Evolutionary conservation across 2,329 filamentous ascomycete species (phyloP).

Genomic region (Penicillium sp.): DNA sequence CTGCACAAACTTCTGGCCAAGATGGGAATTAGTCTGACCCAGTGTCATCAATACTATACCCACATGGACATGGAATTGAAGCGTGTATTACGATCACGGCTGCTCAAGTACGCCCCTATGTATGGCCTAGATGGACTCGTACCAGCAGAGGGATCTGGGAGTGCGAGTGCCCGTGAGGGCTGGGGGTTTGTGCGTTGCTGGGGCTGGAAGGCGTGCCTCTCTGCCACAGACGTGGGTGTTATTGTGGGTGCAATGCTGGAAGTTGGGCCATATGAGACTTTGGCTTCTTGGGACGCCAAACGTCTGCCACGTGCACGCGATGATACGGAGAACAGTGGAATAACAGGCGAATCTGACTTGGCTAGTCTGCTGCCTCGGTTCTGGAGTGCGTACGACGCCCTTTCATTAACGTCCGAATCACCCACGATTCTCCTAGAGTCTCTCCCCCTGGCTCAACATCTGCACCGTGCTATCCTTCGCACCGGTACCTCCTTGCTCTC

Average conservation of each 20-base stretch:
- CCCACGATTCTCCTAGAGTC: constrained; percentile 63
- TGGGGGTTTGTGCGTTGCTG: constrained; percentile 98
- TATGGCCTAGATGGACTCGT: constrained; percentile 95
- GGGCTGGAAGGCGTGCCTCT: constrained; percentile 95
- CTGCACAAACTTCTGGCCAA: constrained; percentile 93
- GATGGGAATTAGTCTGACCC: constrained; percentile 91
- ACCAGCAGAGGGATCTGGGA: constrained; percentile 69
- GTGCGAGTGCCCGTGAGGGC: constrained; percentile 74
- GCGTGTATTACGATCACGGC: constrained; percentile 74
- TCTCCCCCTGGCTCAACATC: constrained; percentile 78
- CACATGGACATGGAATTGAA: constrained; percentile 99
- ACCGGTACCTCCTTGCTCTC: constrained; percentile 88
- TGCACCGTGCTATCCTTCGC: constrained; percentile 88
- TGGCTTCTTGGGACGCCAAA: constrained; percentile 33
- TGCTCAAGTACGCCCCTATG: constrained; percentile 86
- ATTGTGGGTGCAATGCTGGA: constrained; percentile 89
- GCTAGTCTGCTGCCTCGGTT: constrained; percentile 48
- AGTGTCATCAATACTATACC: constrained; percentile 92
- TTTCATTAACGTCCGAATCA: constrained; percentile 46
- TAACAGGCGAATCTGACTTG: constrained; percentile 25
- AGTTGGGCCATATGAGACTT: constrained; percentile 59
- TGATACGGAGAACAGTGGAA: constrained; percentile 17
- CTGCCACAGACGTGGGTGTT: constrained; percentile 90
- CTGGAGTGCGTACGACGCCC: constrained; percentile 59
- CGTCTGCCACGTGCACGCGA: constrained; percentile 23